Base-by-base conservation (phyloP, 805 yeast genomes). In the Myxozyma sirexii region DNA sequence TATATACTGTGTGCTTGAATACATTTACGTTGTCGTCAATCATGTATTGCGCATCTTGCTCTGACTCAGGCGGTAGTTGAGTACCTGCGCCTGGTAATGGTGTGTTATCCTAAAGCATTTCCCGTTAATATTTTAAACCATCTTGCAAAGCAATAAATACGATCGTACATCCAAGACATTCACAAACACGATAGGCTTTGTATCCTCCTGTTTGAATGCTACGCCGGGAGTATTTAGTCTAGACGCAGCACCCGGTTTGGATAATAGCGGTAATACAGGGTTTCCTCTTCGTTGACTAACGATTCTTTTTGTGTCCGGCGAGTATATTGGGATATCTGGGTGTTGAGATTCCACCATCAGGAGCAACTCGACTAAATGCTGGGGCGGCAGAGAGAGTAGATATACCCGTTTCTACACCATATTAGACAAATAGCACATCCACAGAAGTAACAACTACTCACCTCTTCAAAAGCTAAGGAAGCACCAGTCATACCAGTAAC, bases 361-460 rank as follows among this genome's bases (percentile, higher is more conserved):
- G 13, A 76, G 67, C 45, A 77, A 68, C 37, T 76, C 77, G 2
- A 77, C 73, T 26, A 76, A 71, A 66, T 76, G 80, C 5, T 75
- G 71, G 43, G 69, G 71, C 4, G 79, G 70, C 12, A 76, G 63
- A 4, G 78, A 72, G 23, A 71, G 64, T 8, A 76, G 63, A 50
- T 76, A 76, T 15, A 76, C 72, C 51, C 72, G 71, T 54, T 76
- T 74, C 65, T 60, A n/a, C 7, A 24, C n/a, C 13, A 29, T 10
- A 12, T 24, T 12, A 10, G 24, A 26, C 15, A 15, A 21, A 26
- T 8, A 2, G 17, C 39, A 10, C 26, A 13, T 19, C 13, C 21
- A 27, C 29, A 23, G 21, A 13, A 41, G 29, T 4, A 3, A 21
- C 19, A 55, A 60, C 12, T 45, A 64, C n/a, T n/a, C n/a, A n/a